A percentile compares a stretch with the other conserved stretches of the same genome.
phyloP scores from a whole-genome alignment of 345 rosid genomes.

The Hypericum androsaemum region DNA sequence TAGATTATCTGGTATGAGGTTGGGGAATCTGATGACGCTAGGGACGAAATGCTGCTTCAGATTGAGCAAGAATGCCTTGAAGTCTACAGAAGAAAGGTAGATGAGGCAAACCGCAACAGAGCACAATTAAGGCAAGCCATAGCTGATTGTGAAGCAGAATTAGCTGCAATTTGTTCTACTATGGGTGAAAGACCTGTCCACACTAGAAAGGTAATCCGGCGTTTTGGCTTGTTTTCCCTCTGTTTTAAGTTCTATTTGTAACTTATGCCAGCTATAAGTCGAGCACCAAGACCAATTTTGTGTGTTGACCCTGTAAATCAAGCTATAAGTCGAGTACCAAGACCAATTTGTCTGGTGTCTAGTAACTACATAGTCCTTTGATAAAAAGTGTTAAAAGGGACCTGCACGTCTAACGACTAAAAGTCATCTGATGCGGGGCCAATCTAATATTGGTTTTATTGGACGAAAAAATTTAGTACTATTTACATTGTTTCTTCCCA shows the following conservation, averaged over 20 bases:
- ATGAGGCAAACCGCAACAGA: conserved; percentile 68
- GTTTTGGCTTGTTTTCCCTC: not conserved
- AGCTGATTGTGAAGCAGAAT: conserved; percentile 86
- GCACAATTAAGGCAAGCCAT: conserved; percentile 74
- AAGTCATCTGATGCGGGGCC: too few species aligned
- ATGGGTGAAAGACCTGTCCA: conserved; percentile 91
- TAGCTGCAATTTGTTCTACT: conserved; percentile 79
- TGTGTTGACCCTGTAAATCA: too few species aligned
- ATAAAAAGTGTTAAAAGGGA: too few species aligned
- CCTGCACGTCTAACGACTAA: too few species aligned
- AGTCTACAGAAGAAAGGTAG: conserved; percentile 91
- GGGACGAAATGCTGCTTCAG: conserved; percentile 81
- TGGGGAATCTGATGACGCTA: conserved; percentile 71
- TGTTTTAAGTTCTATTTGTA: not conserved
- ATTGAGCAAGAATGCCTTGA: conserved; percentile 91
- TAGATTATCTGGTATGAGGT: conserved; percentile 98
- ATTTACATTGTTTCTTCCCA: not conserved
- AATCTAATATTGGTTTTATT: too few species aligned
- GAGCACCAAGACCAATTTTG: too few species aligned
- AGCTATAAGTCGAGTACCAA: too few species aligned
- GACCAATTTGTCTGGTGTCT: too few species aligned
- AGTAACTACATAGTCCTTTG: too few species aligned
- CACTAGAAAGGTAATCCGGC: conserved; percentile 56
- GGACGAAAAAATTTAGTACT: not conserved
- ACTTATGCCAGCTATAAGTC: too few species aligned